phyloP scores from a whole-genome alignment of 1,139 yeast genomes.

The Pichia inconspicua region DNA sequence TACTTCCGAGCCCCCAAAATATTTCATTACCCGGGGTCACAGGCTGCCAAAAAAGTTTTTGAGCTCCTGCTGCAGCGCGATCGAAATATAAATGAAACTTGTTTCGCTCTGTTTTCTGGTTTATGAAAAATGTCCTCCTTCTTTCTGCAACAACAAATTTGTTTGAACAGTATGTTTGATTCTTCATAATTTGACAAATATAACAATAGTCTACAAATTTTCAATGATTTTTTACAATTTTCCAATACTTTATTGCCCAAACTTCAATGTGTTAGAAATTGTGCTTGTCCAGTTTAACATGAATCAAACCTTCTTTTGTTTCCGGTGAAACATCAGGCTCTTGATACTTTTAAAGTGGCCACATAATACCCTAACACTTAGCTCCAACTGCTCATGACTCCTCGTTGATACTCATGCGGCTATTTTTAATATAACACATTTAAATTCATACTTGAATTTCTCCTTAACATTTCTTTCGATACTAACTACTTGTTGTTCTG shows the following conservation, averaged over 20 bases:
- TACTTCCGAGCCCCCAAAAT: background rate
- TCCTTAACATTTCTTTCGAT: slow-evolving; percentile 2
- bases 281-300: slow-evolving; percentile 7
- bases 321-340: slow-evolving; percentile 9
- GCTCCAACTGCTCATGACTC: slow-evolving; percentile 33
- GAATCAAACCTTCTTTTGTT: slow-evolving; percentile 1
- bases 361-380: slow-evolving; percentile 31
- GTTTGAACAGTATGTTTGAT: background rate
- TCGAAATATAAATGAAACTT: too few relatives aligned
- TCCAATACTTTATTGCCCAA: background rate
- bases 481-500: slow-evolving; percentile 16
- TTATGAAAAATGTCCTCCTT: too few relatives aligned
- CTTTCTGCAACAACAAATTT: background rate
- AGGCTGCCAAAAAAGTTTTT: too few relatives aligned
- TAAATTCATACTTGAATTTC: background rate
- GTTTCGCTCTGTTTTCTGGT: background rate
- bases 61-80: too few relatives aligned
- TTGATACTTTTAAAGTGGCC: slow-evolving; percentile 6
- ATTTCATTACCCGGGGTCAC: background rate
- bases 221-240: background rate
- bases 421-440: slow-evolving; percentile 12
- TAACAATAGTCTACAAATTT: background rate
- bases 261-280: slow-evolving; percentile 4
- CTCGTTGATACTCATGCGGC: slow-evolving; percentile 39
- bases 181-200: background rate